Evolutionary conservation across 2,329 filamentous ascomycete species (phyloP).

Genomic region (Epichloe typhina): DNA sequence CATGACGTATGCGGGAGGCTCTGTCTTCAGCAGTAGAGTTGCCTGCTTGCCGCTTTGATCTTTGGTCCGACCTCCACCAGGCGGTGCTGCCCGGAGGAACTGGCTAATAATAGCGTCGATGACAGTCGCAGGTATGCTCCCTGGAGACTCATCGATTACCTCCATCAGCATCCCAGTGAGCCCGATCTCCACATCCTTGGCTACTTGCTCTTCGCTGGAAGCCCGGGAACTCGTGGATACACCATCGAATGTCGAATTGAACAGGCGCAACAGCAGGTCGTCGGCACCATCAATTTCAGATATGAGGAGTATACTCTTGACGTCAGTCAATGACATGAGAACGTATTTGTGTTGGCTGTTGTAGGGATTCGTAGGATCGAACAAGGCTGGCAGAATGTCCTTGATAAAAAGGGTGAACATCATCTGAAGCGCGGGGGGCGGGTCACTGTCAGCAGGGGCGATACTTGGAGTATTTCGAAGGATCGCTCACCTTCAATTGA

Average conservation of each 20-base stretch:
- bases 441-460: slow-evolving; percentile 5
- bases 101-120: slow-evolving; percentile 92
- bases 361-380: slow-evolving; percentile 78
- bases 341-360: slow-evolving; percentile 90
- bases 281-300: slow-evolving; percentile 78
- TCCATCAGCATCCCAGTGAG: slow-evolving; percentile 77
- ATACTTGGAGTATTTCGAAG: slow-evolving; percentile 8
- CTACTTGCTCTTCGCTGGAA: slow-evolving; percentile 65
- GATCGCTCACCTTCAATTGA: slow-evolving; percentile 65
- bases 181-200: slow-evolving; percentile 87
- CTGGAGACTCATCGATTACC: slow-evolving; percentile 73
- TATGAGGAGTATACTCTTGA: slow-evolving; percentile 88
- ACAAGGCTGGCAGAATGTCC: slow-evolving; percentile 70
- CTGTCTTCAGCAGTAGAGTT: slow-evolving; percentile 72
- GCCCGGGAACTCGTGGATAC: slow-evolving; percentile 66
- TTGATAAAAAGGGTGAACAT: slow-evolving; percentile 85
- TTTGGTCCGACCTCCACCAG: slow-evolving; percentile 46
- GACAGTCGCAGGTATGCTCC: slow-evolving; percentile 58
- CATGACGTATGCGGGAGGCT: slow-evolving; percentile 90
- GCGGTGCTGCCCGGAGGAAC: slow-evolving; percentile 77
- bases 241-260: slow-evolving; percentile 84
- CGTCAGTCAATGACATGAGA: slow-evolving; percentile 73
- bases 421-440: slow-evolving; percentile 42
- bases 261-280: slow-evolving; percentile 65
- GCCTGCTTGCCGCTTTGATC: slow-evolving; percentile 64